Evolutionary conservation across 78 protist genomes (phyloP).

Genomic region (Polysphondylium violaceum): DNA sequence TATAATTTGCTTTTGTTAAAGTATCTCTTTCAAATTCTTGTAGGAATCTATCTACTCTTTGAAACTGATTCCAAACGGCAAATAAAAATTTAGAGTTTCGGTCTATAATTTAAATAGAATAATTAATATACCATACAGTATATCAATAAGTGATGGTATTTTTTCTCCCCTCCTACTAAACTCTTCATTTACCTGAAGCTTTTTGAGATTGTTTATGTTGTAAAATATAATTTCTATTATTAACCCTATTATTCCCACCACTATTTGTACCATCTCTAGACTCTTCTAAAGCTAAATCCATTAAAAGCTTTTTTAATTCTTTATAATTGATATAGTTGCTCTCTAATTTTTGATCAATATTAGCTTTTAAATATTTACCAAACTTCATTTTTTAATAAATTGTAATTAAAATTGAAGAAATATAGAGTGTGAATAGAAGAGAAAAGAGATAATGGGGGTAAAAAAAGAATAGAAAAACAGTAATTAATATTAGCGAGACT

Average conservation of each 20-base stretch:
- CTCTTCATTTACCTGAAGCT: no score
- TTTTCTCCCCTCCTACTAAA: no score
- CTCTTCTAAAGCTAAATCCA: constrained; percentile 23
- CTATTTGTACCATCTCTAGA: not conserved
- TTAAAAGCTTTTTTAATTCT: constrained; percentile 37
- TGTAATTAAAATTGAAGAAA: not conserved
- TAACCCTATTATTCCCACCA: not conserved
- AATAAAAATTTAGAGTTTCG: constrained; percentile 37
- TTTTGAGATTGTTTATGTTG: constrained; percentile 18
- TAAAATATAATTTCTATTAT: constrained; percentile 10
- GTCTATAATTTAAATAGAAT: not conserved
- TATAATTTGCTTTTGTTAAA: constrained; percentile 20
- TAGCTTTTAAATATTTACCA: constrained; percentile 61
- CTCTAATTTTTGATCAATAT: constrained; percentile 27
- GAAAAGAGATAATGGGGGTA: not conserved
- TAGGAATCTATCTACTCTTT: constrained; percentile 56
- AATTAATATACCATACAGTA: no score
- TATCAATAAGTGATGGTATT: not conserved
- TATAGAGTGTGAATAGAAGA: not conserved
- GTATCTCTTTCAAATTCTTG: constrained; percentile 10
- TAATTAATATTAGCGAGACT: no score
- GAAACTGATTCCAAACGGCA: constrained; percentile 48
- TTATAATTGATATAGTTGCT: constrained; percentile 43
- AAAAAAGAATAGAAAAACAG: no score
- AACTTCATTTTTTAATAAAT: constrained; percentile 37